These are phyloP conservation scores for Botrytis porri DNA, from an alignment of 2,329 filamentous ascomycete species.

Conservation along the genomic window DNA sequence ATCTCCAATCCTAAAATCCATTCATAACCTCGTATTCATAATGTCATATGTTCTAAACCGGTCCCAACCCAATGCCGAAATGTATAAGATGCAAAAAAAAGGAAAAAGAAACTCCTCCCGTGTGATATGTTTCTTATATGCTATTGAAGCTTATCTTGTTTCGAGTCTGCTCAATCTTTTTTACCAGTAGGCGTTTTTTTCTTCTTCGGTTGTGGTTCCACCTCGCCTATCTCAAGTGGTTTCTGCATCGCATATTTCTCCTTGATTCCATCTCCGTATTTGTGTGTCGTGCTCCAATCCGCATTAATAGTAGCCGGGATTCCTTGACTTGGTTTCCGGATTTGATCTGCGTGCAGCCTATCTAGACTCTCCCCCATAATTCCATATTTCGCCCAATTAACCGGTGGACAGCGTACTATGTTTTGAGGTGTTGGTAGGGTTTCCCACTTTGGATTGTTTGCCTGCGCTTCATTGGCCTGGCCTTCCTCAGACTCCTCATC, in stretches of 20 bases:
- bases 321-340: constrained; percentile 58
- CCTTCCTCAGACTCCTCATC: constrained; percentile 25
- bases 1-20: constrained; percentile 2
- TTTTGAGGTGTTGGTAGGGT: constrained; percentile 74
- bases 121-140: neutral
- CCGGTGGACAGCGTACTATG: constrained; percentile 78
- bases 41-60: constrained; percentile 3
- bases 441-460: constrained; percentile 48
- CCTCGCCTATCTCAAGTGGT: constrained; percentile 1
- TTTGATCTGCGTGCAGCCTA: constrained; percentile 78
- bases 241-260: constrained; percentile 9
- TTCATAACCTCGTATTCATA: constrained; percentile 12
- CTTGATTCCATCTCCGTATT: constrained; percentile 36
- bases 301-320: constrained; percentile 44
- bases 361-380: constrained; percentile 83
- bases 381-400: constrained; percentile 95
- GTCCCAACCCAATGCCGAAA: constrained; percentile 5
- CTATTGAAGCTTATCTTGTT: neutral
- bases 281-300: constrained; percentile 50
- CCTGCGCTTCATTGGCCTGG: neutral
- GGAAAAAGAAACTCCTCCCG: constrained; percentile 6
- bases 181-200: constrained; percentile 36
- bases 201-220: constrained; percentile 38
- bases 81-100: neutral
- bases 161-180: neutral